Evolutionary conservation across 2,329 filamentous ascomycete genomes (phyloP).

Genomic region (Trichophyton mentagrophytes): DNA sequence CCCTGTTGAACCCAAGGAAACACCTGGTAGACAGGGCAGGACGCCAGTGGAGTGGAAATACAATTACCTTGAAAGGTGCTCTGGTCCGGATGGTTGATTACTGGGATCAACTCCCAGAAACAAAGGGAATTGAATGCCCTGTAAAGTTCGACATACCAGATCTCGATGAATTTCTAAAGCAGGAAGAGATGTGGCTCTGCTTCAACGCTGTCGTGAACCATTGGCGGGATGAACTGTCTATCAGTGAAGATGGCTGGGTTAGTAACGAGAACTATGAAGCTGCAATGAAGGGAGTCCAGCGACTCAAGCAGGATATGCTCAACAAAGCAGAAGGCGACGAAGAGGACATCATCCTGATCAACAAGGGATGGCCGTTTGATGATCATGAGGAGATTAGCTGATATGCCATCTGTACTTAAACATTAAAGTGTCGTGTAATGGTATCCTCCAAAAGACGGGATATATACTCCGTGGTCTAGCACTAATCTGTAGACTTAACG

Average conservation of each 20-base stretch:
- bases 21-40: constrained; percentile 9
- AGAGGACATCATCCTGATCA: constrained; percentile 9
- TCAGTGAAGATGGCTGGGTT: constrained; percentile 13
- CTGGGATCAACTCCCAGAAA: constrained; percentile 10
- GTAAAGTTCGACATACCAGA: constrained; percentile 9
- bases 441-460: too few species aligned
- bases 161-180: constrained; percentile 6
- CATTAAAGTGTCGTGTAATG: not conserved
- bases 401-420: not conserved
- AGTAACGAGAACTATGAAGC: constrained; percentile 9
- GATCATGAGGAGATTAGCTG: constrained; percentile 11
- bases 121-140: constrained; percentile 6
- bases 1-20: constrained; percentile 8
- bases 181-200: constrained; percentile 10
- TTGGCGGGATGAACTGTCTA: constrained; percentile 8
- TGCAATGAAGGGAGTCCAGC: constrained; percentile 6
- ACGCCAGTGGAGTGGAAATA: constrained; percentile 9
- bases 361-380: constrained; percentile 8
- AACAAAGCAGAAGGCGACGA: constrained; percentile 10
- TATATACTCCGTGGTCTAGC: too few species aligned
- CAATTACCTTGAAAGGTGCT: constrained; percentile 7
- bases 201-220: constrained; percentile 9
- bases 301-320: constrained; percentile 7
- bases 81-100: constrained; percentile 9
- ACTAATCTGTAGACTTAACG: too few species aligned